These are phyloP conservation scores for Chlamydomonas schloesseri DNA, from an alignment of 139 green algal genomes.

Conservation along the genomic window DNA sequence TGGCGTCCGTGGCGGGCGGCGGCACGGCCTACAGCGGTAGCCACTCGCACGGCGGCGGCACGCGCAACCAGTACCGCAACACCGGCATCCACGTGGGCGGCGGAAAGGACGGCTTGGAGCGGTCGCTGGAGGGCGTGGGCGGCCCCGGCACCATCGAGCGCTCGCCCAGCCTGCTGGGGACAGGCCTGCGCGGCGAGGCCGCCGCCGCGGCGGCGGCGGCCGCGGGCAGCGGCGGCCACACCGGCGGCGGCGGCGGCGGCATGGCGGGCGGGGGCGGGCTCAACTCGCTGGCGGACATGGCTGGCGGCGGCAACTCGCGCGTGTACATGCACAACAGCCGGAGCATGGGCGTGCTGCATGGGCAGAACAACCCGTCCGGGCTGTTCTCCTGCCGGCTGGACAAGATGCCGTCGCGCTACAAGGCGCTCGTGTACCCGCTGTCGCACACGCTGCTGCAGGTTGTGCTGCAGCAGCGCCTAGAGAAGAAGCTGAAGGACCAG, in stretches of 20 bases:
- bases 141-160: slow-evolving; percentile 13
- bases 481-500: slow-evolving; percentile 12
- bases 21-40: slow-evolving; percentile 1
- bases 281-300: background rate
- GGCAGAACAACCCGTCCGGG: slow-evolving; percentile 22
- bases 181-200: slow-evolving; percentile 3
- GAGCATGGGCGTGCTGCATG: slow-evolving; percentile 21
- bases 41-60: slow-evolving; percentile 24
- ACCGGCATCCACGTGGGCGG: slow-evolving; percentile 14
- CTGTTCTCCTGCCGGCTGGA: slow-evolving; percentile 36
- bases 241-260: background rate
- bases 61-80: background rate
- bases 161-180: slow-evolving; percentile 23
- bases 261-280: background rate
- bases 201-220: background rate
- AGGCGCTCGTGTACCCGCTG: slow-evolving; percentile 35
- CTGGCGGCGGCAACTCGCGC: background rate
- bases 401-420: slow-evolving; percentile 31
- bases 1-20: slow-evolving; percentile 15
- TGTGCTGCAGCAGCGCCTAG: slow-evolving; percentile 24
- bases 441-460: slow-evolving; percentile 45
- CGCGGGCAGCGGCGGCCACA: background rate
- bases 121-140: no score
- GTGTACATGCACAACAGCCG: slow-evolving; percentile 21
- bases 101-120: no score